Conservation (phyloP, 202 grass and related monocot species). For the Elaeis oleifera region DNA sequence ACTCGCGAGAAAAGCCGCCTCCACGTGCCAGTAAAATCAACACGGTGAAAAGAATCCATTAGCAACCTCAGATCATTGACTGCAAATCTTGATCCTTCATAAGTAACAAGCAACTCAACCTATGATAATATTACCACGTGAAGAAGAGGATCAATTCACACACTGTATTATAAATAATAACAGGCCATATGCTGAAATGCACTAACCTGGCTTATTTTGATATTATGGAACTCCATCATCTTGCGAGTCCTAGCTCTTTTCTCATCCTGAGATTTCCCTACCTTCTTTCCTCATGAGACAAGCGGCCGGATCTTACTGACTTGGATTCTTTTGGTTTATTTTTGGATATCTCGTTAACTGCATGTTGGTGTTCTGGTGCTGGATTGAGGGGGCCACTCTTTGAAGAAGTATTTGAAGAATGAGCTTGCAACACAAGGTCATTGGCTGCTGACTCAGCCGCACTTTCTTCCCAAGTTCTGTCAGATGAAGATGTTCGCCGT, state of each 20-base stretch:
- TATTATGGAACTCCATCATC: slow-evolving; percentile 87
- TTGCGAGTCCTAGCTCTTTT: slow-evolving; percentile 65
- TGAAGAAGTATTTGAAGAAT: slow-evolving; percentile 43
- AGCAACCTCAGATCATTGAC: slow-evolving; percentile 90
- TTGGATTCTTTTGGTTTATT: slow-evolving; percentile 81
- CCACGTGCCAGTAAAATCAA: slow-evolving; percentile 89
- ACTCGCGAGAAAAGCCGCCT: slow-evolving; percentile 85
- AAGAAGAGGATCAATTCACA: background rate
- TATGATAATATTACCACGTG: slow-evolving; percentile 30
- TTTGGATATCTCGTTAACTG: slow-evolving; percentile 40
- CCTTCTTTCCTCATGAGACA: slow-evolving; percentile 80
- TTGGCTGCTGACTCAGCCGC: slow-evolving; percentile 39
- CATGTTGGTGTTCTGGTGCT: slow-evolving; percentile 40
- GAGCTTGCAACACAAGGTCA: slow-evolving; percentile 51
- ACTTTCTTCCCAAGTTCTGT: slow-evolving; percentile 68
- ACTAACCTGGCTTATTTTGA: slow-evolving; percentile 95
- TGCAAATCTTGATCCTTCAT: slow-evolving; percentile 92
- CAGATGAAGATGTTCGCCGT: slow-evolving; percentile 66
- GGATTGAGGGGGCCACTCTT: slow-evolving; percentile 45
- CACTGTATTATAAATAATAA: too few species aligned
- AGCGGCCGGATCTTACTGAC: slow-evolving; percentile 54
- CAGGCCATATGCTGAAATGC: slow-evolving; percentile 2
- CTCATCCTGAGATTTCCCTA: slow-evolving; percentile 70
- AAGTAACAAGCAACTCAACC: slow-evolving; percentile 97
- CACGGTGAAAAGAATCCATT: slow-evolving; percentile 92